phyloP scores from a whole-genome alignment of 1,139 yeast species.

The Candida pseudoviswanathii region DNA sequence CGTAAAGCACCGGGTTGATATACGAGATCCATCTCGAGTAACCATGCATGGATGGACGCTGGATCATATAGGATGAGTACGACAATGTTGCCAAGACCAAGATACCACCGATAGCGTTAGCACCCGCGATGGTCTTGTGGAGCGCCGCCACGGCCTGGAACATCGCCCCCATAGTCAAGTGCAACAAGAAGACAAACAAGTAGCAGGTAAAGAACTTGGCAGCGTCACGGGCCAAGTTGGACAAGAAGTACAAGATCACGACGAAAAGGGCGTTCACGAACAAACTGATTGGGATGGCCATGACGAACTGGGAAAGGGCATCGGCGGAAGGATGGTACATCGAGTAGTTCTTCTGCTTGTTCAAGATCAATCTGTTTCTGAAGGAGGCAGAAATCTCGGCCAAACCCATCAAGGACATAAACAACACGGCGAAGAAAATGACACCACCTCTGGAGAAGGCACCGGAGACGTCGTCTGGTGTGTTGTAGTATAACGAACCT shows the following conservation, averaged over 20 bases:
- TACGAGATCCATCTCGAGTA: slow-evolving; percentile 69
- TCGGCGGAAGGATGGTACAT: slow-evolving; percentile 64
- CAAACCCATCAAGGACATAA: slow-evolving; percentile 55
- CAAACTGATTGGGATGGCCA: slow-evolving; percentile 51
- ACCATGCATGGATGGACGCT: slow-evolving; percentile 60
- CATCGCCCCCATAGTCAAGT: slow-evolving; percentile 39
- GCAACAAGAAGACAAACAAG: slow-evolving; percentile 39
- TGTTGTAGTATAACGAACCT: slow-evolving; percentile 54
- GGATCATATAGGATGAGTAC: slow-evolving; percentile 60
- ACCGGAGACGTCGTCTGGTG: slow-evolving; percentile 44
- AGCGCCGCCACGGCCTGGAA: slow-evolving; percentile 54
- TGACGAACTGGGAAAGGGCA: slow-evolving; percentile 47
- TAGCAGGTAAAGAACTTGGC: slow-evolving; percentile 56
- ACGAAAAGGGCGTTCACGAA: slow-evolving; percentile 45
- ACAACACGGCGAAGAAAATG: slow-evolving; percentile 53
- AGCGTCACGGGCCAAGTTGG: slow-evolving; percentile 51
- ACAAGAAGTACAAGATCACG: slow-evolving; percentile 52
- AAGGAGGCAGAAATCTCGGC: slow-evolving; percentile 56
- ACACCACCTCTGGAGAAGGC: slow-evolving; percentile 63
- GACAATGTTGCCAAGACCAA: slow-evolving; percentile 48
- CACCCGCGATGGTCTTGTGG: slow-evolving; percentile 47
- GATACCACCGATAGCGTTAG: slow-evolving; percentile 55
- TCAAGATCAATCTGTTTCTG: slow-evolving; percentile 51
- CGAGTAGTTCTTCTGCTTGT: slow-evolving; percentile 58
- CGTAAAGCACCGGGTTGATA: slow-evolving; percentile 57